Evolutionary conservation across 164 flowering plant genomes (phyloP), one percentile per base, ranked within the genome.

Genomic region (Umbellularia californica): DNA sequence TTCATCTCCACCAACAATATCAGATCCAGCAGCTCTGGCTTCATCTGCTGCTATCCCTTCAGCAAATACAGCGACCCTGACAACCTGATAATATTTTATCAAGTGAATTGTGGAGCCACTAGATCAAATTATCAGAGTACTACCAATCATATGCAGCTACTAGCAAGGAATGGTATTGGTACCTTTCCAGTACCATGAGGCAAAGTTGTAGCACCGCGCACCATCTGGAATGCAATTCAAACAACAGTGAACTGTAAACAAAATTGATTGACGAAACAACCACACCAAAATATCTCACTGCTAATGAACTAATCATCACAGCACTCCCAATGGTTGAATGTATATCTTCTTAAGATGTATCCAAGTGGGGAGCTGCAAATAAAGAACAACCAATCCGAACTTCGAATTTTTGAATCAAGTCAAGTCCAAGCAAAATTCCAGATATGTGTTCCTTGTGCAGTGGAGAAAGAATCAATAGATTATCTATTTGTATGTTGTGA

Each of bases 101-200:
- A 65, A 10, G 13, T 30, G 12, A 50, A 50, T 65, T 23, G 51
- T 11, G 67, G 3, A 9, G 67, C 35, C 23, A 50, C 1, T 17
- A 24, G 1, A n/a, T 41, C 14, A 55, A 14, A 27, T 41, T 24
- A 72, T 35, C 71, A 55, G 10, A 55, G 28, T 52, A 58, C 17
- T 2, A 19, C 20, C 47, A 67, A 58, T 47, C 71, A 75, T 11
- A 17, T 14, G 52, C 58, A 62, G 58, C 68, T 25, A 5, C 41
- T 19, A 22, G 28, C 58, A 65, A 6, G 71, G 41, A 51, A 50
- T 19, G 60, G 20, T 19, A 55, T 55, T 15, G 60, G 19, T 86
- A 96, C 99, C 98, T 96, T 96, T 68, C 93, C 94, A 69, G 80
- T 84, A 52, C 97, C 95, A 83, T 96, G 98, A 52, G 99, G 99